Percentiles rank a stretch among this genome's conserved stretches.
Evolutionary conservation across 768 basidiomycete species (phyloP).

Genomic region (Trametes meyenii): DNA sequence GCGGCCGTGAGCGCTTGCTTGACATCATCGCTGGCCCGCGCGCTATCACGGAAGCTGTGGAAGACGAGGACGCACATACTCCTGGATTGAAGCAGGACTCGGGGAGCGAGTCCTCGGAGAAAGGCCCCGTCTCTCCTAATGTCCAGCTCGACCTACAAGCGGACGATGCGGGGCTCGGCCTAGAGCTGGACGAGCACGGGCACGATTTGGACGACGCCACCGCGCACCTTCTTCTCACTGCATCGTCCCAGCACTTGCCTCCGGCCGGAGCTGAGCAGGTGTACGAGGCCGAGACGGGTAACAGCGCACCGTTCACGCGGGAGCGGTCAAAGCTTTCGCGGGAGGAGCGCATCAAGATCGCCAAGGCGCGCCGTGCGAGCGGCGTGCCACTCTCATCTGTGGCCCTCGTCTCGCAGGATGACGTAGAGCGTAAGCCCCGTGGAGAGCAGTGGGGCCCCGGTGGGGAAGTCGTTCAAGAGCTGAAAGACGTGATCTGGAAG

Average conservation of each 20-base stretch:
- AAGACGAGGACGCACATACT: slow-evolving; percentile 51
- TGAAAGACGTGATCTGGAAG: slow-evolving; percentile 88
- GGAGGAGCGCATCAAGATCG: slow-evolving; percentile 71
- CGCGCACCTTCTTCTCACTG: slow-evolving; percentile 53
- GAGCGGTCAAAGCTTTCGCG: slow-evolving; percentile 69
- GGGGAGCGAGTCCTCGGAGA: slow-evolving; percentile 57
- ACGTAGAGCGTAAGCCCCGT: slow-evolving; percentile 19
- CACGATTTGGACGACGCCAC: slow-evolving; percentile 64
- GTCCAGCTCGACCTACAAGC: slow-evolving; percentile 6
- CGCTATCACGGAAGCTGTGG: slow-evolving; percentile 37
- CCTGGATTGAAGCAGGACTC: slow-evolving; percentile 53
- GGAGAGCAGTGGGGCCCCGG: slow-evolving; percentile 68
- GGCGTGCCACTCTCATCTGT: slow-evolving; percentile 27
- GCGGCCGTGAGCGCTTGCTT: slow-evolving; percentile 67
- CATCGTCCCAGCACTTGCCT: slow-evolving; percentile 58
- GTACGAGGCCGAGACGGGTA: slow-evolving; percentile 69
- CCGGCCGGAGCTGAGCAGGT: slow-evolving; percentile 78
- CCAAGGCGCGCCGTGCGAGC: slow-evolving; percentile 57
- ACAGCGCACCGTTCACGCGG: slow-evolving; percentile 43
- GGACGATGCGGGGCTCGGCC: slow-evolving; percentile 15
- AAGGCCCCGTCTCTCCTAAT: slow-evolving; percentile 42
- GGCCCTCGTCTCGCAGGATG: slow-evolving; percentile 17
- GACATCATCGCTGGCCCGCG: slow-evolving; percentile 52
- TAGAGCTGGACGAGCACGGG: slow-evolving; percentile 29
- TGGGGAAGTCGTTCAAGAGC: slow-evolving; percentile 80